Percentiles rank a stretch among this genome's conserved stretches.
phyloP scores from a whole-genome alignment of 129 eudicot genomes.

The Centaurea solstitialis region DNA sequence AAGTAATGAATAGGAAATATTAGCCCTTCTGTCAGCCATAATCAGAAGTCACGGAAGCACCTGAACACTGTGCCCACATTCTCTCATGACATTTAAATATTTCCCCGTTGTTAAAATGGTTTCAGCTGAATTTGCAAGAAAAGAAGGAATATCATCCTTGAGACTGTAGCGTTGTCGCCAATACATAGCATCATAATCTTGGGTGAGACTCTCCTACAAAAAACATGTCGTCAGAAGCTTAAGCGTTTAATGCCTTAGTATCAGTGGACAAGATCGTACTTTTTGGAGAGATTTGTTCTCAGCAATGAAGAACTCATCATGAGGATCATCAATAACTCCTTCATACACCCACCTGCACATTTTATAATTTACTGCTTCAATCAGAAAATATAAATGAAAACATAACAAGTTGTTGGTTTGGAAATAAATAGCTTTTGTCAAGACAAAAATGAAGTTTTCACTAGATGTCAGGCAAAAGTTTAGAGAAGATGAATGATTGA shows the following conservation, averaged over 20 bases:
- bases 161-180: conserved; percentile 96
- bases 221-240: conserved; percentile 34
- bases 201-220: conserved; percentile 84
- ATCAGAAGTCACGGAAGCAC: conserved; percentile 27
- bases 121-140: conserved; percentile 92
- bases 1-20: background rate
- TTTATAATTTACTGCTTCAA: conserved; percentile 12
- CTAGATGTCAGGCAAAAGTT: background rate
- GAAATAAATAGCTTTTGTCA: background rate
- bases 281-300: conserved; percentile 90
- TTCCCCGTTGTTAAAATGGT: conserved; percentile 95
- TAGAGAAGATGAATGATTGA: background rate
- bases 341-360: conserved; percentile 91
- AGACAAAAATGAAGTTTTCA: background rate
- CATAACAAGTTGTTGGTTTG: background rate
- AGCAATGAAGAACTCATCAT: conserved; percentile 93
- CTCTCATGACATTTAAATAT: conserved; percentile 95
- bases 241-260: conserved; percentile 6
- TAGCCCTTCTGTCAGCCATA: background rate
- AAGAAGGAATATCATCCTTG: conserved; percentile 91
- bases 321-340: conserved; percentile 98
- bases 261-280: conserved; percentile 41
- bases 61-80: conserved; percentile 97
- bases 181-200: conserved; percentile 94
- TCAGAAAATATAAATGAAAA: background rate